Conservation (phyloP, 192 early-diverging fungal genomes). For the Entophlyctis helioformis region DNA sequence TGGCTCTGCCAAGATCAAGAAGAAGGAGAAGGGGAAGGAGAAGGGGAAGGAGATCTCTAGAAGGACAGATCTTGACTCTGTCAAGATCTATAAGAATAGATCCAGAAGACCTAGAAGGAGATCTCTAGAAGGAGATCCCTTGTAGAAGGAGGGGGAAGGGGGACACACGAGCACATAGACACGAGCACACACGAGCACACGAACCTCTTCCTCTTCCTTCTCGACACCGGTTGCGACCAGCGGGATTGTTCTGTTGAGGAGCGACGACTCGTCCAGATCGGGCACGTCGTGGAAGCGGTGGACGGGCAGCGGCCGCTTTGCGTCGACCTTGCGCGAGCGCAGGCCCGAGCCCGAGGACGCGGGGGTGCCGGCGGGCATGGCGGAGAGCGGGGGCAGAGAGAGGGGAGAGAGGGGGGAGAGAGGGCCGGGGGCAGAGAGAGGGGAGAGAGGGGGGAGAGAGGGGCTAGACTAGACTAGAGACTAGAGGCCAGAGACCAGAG, state of each 20-base stretch:
- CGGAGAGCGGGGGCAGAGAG: neutral
- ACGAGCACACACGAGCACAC: too few relatives aligned
- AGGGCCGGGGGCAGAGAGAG: neutral
- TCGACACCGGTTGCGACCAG: slow-evolving; percentile 88
- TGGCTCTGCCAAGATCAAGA: too few relatives aligned
- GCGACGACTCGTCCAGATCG: slow-evolving; percentile 68
- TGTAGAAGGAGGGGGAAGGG: too few relatives aligned
- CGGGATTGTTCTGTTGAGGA: slow-evolving; percentile 49
- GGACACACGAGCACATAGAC: too few relatives aligned
- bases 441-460: neutral
- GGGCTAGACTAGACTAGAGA: neutral
- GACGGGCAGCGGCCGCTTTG: slow-evolving; percentile 71
- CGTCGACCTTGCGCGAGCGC: slow-evolving; percentile 69
- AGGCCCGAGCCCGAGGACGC: slow-evolving; percentile 8
- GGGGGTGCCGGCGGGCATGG: neutral
- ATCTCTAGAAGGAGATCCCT: too few relatives aligned
- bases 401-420: neutral
- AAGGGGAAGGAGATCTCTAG: too few relatives aligned
- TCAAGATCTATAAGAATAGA: too few relatives aligned
- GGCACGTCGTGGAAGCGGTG: slow-evolving; percentile 67
- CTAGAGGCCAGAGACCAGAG: too few relatives aligned
- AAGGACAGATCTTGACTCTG: too few relatives aligned
- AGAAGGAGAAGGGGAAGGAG: too few relatives aligned
- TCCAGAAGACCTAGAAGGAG: too few relatives aligned
- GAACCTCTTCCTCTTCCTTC: slow-evolving; percentile 91